phyloP scores from a whole-genome alignment of 179 eudicot species.

The Pouteria campechiana region DNA sequence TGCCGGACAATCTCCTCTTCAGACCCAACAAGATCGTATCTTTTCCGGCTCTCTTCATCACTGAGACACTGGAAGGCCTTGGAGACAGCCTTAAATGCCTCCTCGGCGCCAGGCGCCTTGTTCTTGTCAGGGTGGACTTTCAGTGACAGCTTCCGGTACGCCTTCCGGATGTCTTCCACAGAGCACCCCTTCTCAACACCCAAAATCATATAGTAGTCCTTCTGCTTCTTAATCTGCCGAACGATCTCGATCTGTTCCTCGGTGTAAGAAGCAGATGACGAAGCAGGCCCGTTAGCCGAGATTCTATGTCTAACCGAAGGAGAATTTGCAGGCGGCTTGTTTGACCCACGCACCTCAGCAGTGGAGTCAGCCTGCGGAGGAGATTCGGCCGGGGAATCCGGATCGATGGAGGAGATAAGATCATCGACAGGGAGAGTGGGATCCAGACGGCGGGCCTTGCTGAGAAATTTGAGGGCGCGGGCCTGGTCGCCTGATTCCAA shows the following conservation, averaged over 20 bases:
- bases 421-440: conserved; percentile 32
- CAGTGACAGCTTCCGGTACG: conserved; percentile 39
- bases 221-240: conserved; percentile 37
- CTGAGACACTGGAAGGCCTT: conserved; percentile 49
- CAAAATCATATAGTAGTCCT: conserved; percentile 41
- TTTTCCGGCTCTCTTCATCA: conserved; percentile 28
- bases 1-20: conserved; percentile 30
- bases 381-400: not conserved
- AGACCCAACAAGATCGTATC: conserved; percentile 29
- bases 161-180: conserved; percentile 42
- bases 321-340: conserved; percentile 2
- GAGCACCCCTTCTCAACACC: conserved; percentile 30
- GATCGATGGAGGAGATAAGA: conserved; percentile 12
- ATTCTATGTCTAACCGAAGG: conserved; percentile 15
- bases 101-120: conserved; percentile 48
- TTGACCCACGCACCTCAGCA: no score
- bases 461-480: conserved; percentile 36
- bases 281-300: conserved; percentile 8
- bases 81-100: conserved; percentile 41
- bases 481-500: conserved; percentile 19
- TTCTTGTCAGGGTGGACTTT: conserved; percentile 59
- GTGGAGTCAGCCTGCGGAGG: no score
- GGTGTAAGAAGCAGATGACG: conserved; percentile 13
- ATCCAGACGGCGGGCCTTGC: conserved; percentile 37
- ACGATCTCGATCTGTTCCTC: conserved; percentile 35